These are phyloP conservation scores for Aspergillus sclerotioniger DNA, from an alignment of 495 filamentous ascomycete species.

Conservation along the genomic window DNA sequence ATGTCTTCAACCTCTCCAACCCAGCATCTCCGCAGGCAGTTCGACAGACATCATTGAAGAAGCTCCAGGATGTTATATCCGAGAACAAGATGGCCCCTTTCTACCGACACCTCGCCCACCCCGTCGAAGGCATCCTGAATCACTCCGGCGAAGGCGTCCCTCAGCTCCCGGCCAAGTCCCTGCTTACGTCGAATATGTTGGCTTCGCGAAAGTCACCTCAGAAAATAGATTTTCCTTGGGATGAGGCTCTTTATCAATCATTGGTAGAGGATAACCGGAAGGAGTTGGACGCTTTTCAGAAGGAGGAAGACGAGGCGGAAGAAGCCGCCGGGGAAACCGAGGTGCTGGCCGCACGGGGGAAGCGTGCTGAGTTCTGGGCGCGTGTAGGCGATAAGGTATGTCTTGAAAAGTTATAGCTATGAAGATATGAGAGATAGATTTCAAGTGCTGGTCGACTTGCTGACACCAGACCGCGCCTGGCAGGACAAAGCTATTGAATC, in stretches of 20 bases:
- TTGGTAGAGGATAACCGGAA: conserved; percentile 84
- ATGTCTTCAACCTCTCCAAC: conserved; percentile 96
- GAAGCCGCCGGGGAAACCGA: conserved; percentile 97
- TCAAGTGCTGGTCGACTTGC: conserved; percentile 8
- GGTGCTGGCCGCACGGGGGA: conserved; percentile 85
- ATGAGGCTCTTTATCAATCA: conserved; percentile 82
- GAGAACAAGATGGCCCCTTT: conserved; percentile 97
- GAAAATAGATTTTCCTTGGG: conserved; percentile 77
- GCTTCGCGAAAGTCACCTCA: conserved; percentile 61
- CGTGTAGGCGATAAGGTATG: conserved; percentile 91
- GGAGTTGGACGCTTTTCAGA: conserved; percentile 87
- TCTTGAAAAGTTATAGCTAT: neutral
- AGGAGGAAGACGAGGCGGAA: conserved; percentile 90
- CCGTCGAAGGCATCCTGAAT: conserved; percentile 87
- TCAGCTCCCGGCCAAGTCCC: conserved; percentile 56
- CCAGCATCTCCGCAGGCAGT: conserved; percentile 65
- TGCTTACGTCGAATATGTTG: conserved; percentile 60
- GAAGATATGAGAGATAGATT: neutral
- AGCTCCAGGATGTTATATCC: conserved; percentile 86
- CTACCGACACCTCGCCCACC: conserved; percentile 93
- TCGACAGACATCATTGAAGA: conserved; percentile 73
- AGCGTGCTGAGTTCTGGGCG: conserved; percentile 93
- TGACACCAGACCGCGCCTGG: conserved; percentile 14
- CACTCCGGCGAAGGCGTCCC: conserved; percentile 65
- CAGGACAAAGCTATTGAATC: conserved; percentile 90